Evolutionary conservation across 345 rosid genomes (phyloP).

Genomic region (Citrus mangshanensis): DNA sequence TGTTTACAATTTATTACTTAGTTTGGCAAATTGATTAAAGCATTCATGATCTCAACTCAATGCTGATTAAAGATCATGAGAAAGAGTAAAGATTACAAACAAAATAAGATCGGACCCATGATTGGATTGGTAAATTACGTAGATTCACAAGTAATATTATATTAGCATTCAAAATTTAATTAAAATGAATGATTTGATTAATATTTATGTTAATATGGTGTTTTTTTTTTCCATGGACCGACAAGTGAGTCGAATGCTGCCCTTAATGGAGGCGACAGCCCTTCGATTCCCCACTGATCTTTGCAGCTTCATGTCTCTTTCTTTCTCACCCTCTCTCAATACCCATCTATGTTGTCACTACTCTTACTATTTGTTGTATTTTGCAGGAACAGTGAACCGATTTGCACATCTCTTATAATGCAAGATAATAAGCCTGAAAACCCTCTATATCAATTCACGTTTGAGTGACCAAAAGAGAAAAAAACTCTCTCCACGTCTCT

Average conservation of each 20-base stretch:
- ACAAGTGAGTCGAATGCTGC: conserved; percentile 69
- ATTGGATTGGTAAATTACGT: conserved; percentile 14
- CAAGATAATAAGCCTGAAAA: conserved; percentile 7
- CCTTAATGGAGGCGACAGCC: conserved; percentile 83
- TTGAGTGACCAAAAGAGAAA: conserved; percentile 2
- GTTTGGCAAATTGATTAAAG: conserved; percentile 44
- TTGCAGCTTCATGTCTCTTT: conserved; percentile 50
- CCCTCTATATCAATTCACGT: not conserved
- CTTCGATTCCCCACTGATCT: conserved; percentile 71
- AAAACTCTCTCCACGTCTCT: not conserved
- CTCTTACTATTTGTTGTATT: conserved; percentile 17
- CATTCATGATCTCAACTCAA: conserved; percentile 30
- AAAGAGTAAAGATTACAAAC: not conserved
- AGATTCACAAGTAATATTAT: not conserved
- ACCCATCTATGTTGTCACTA: conserved; percentile 5
- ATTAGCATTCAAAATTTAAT: not conserved
- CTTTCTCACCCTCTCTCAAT: conserved; percentile 23
- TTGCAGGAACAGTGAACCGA: conserved; percentile 41
- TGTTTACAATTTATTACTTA: conserved; percentile 38
- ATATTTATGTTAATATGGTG: not conserved
- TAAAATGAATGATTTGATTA: not conserved
- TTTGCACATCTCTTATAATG: conserved; percentile 37
- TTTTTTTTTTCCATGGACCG: conserved; percentile 41
- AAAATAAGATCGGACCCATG: conserved; percentile 19
- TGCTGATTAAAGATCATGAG: not conserved